These are phyloP conservation scores for Pseudogymnoascus sp. DNA, from an alignment of 2,329 filamentous ascomycete genomes.

Conservation along the genomic window DNA sequence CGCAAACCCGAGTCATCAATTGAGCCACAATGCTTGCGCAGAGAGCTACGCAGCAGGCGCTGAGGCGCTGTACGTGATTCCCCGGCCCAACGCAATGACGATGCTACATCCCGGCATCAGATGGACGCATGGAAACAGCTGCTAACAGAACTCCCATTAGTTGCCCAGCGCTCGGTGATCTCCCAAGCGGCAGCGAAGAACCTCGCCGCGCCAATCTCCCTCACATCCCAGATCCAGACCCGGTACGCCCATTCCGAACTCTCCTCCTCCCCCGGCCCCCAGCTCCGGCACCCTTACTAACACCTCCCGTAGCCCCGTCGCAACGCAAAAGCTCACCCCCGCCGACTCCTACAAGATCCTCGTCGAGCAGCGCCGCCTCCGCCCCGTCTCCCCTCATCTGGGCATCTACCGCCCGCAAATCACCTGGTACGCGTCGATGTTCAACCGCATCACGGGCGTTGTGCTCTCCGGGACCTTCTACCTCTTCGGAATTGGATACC, in stretches of 20 bases:
- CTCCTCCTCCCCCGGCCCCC: neutral
- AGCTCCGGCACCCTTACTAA: constrained; percentile 12
- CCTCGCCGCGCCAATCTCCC: constrained; percentile 31
- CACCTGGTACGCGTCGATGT: constrained; percentile 52
- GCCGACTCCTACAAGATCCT: constrained; percentile 46
- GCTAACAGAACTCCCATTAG: constrained; percentile 20
- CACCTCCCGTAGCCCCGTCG: constrained; percentile 33
- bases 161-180: constrained; percentile 34
- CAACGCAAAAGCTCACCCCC: constrained; percentile 37
- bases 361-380: constrained; percentile 55
- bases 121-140: constrained; percentile 10
- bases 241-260: constrained; percentile 31
- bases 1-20: constrained; percentile 10
- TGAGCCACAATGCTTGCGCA: constrained; percentile 34
- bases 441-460: constrained; percentile 58
- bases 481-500: constrained; percentile 57
- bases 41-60: constrained; percentile 34
- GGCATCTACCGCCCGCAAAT: constrained; percentile 63
- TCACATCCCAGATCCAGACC: constrained; percentile 36
- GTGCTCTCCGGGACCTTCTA: constrained; percentile 55
- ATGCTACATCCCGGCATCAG: constrained; percentile 10
- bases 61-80: constrained; percentile 31
- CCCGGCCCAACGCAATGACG: neutral
- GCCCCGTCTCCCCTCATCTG: constrained; percentile 62
- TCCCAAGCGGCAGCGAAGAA: constrained; percentile 33